phyloP scores from a whole-genome alignment of 371 early-diverging fungal species.

The Lichtheimia ornata region DNA sequence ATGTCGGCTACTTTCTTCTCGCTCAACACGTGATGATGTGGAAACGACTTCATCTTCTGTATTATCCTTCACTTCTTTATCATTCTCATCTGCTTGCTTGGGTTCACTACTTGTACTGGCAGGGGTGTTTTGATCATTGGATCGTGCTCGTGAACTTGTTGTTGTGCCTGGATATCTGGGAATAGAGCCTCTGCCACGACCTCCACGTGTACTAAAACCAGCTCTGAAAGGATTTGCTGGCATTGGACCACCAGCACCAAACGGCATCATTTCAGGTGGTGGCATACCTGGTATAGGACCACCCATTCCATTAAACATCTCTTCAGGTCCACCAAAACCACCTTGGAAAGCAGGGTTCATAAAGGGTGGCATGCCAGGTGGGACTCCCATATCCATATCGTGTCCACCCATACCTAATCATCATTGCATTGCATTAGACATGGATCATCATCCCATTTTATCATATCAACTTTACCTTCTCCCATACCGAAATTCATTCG shows the following conservation, averaged over 20 bases:
- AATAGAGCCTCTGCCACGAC: slow-evolving; percentile 29
- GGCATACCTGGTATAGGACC: slow-evolving; percentile 39
- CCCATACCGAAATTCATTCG: slow-evolving; percentile 25
- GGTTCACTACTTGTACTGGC: slow-evolving; percentile 4
- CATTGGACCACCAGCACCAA: slow-evolving; percentile 16
- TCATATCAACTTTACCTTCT: slow-evolving; percentile 13
- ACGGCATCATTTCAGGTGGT: slow-evolving; percentile 40
- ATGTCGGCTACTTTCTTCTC: slow-evolving; percentile 19
- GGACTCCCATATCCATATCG: slow-evolving; percentile 22
- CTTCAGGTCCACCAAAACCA: slow-evolving; percentile 26
- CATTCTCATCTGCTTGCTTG: slow-evolving; percentile 4
- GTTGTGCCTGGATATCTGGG: slow-evolving; percentile 16
- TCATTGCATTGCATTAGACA: too few relatives aligned
- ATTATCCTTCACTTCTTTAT: slow-evolving; percentile 15
- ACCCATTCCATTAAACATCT: slow-evolving; percentile 18
- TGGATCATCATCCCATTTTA: too few relatives aligned
- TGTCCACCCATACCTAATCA: slow-evolving; percentile 7
- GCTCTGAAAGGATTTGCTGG: background rate
- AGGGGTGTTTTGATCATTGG: too few relatives aligned
- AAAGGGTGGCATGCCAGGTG: slow-evolving; percentile 32
- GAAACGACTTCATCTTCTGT: slow-evolving; percentile 29
- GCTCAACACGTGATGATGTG: slow-evolving; percentile 31
- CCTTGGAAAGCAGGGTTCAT: slow-evolving; percentile 35
- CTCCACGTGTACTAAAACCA: slow-evolving; percentile 26
- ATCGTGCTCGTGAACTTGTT: slow-evolving; percentile 3